A percentile compares a stretch with the other conserved stretches of the same genome.
These are phyloP conservation scores for Populus simonii DNA, from an alignment of 345 rosid species.

Conservation along the genomic window DNA sequence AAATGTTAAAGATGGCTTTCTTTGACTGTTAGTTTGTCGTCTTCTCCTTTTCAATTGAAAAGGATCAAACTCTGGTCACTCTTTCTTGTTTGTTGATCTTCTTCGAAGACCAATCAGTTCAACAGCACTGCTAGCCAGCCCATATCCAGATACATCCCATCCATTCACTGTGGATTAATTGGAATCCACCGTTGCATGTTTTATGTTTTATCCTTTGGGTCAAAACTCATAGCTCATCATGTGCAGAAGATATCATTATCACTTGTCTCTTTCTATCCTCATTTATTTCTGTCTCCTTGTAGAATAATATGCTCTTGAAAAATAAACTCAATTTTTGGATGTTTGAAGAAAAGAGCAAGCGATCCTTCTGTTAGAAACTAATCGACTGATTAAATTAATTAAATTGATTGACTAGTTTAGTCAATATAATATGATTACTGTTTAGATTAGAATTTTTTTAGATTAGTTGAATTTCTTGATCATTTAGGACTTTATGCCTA, in stretches of 20 bases:
- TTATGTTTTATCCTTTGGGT: background rate
- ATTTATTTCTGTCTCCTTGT: background rate
- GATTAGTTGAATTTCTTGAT: no score
- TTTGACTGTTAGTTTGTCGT: constrained; percentile 30
- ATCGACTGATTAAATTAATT: no score
- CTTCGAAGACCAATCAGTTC: background rate
- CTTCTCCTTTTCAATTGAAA: background rate
- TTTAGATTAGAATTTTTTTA: no score
- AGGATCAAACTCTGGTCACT: no score
- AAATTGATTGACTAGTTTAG: no score
- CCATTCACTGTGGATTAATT: background rate
- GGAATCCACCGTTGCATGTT: background rate
- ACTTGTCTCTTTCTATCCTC: background rate
- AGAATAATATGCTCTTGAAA: background rate
- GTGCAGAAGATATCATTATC: background rate
- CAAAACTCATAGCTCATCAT: background rate
- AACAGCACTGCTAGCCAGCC: background rate
- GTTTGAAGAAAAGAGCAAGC: no score
- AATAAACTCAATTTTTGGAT: no score
- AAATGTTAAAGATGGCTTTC: background rate
- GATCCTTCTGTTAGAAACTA: no score
- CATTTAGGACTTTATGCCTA: no score
- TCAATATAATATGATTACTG: no score
- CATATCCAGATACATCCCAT: background rate
- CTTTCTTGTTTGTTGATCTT: background rate